Conservation (phyloP, 306 rosid species). For the Trifolium fragiferum region DNA sequence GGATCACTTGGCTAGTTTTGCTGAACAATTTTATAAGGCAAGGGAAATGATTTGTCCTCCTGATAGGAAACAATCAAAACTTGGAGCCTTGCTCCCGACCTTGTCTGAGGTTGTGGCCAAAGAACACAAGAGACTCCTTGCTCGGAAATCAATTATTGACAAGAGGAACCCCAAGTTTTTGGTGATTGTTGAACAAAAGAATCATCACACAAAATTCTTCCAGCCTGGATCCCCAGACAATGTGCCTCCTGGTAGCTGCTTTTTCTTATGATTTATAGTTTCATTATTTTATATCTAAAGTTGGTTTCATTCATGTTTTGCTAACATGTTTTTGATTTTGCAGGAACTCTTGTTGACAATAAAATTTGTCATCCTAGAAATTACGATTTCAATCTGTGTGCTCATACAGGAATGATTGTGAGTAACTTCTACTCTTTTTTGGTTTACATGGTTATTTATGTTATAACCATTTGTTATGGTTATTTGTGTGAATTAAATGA, state of each 20-base stretch:
- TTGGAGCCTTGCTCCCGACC: slow-evolving; percentile 64
- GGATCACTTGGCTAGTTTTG: slow-evolving; percentile 75
- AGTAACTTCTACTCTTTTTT: slow-evolving; percentile 31
- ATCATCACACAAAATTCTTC: slow-evolving; percentile 91
- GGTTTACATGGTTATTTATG: neutral
- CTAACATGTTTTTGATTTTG: neutral
- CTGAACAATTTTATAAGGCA: slow-evolving; percentile 78
- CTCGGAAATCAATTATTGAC: slow-evolving; percentile 92
- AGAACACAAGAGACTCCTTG: slow-evolving; percentile 94
- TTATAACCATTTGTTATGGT: neutral
- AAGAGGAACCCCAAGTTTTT: slow-evolving; percentile 88
- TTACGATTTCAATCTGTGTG: slow-evolving; percentile 88
- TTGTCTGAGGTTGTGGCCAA: slow-evolving; percentile 79
- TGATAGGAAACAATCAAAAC: slow-evolving; percentile 59
- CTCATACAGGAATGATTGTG: slow-evolving; percentile 97
- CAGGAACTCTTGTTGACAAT: slow-evolving; percentile 90
- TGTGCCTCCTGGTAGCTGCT: slow-evolving; percentile 75
- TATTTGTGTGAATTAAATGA: neutral
- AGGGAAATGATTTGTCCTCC: too few relatives aligned
- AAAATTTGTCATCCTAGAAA: slow-evolving; percentile 85
- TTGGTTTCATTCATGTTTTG: neutral
- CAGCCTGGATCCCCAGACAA: slow-evolving; percentile 76
- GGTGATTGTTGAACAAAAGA: slow-evolving; percentile 89
- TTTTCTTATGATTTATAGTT: neutral
- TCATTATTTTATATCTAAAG: neutral